Percentiles rank a stretch among this genome's conserved stretches.
These are phyloP conservation scores for Exophiala spinifera DNA, from an alignment of 2,329 filamentous ascomycete species.

Conservation along the genomic window DNA sequence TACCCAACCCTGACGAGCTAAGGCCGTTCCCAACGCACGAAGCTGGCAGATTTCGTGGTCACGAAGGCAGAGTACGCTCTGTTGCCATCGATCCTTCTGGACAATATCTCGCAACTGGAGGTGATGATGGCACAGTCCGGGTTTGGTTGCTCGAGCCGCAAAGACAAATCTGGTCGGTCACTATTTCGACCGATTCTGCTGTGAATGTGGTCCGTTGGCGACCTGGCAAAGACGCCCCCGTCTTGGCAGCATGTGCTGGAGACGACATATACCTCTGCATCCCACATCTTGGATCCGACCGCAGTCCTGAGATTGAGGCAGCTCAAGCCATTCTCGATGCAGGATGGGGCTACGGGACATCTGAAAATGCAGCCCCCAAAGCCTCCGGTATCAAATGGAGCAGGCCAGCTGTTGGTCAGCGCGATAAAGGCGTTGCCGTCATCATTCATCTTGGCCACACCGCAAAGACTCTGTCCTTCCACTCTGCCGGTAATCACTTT, in stretches of 20 bases:
- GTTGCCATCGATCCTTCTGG: constrained; percentile 83
- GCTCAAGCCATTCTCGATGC: constrained; percentile 76
- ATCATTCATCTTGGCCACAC: constrained; percentile 75
- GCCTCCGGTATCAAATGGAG: constrained; percentile 66
- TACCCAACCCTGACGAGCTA: constrained; percentile 88
- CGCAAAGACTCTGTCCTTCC: constrained; percentile 89
- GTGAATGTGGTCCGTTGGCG: constrained; percentile 89
- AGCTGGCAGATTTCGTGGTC: constrained; percentile 81
- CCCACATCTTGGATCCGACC: constrained; percentile 53
- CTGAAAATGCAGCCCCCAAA: constrained; percentile 56
- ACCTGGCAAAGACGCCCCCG: constrained; percentile 72
- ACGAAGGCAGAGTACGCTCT: constrained; percentile 81
- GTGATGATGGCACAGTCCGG: constrained; percentile 87
- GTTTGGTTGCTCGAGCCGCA: constrained; percentile 87
- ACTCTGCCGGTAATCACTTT: constrained; percentile 89
- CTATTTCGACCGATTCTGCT: constrained; percentile 67
- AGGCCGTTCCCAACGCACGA: constrained; percentile 92
- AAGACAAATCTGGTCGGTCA: constrained; percentile 80
- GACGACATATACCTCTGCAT: constrained; percentile 84
- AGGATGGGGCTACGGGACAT: constrained; percentile 88
- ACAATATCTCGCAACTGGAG: constrained; percentile 82
- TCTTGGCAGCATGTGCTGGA: constrained; percentile 79
- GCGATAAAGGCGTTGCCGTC: constrained; percentile 72
- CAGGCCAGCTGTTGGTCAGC: constrained; percentile 69
- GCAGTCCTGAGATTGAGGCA: constrained; percentile 49